These are phyloP conservation scores for Paxillus ammoniavirescens DNA, from an alignment of 768 basidiomycete genomes.

Conservation along the genomic window DNA sequence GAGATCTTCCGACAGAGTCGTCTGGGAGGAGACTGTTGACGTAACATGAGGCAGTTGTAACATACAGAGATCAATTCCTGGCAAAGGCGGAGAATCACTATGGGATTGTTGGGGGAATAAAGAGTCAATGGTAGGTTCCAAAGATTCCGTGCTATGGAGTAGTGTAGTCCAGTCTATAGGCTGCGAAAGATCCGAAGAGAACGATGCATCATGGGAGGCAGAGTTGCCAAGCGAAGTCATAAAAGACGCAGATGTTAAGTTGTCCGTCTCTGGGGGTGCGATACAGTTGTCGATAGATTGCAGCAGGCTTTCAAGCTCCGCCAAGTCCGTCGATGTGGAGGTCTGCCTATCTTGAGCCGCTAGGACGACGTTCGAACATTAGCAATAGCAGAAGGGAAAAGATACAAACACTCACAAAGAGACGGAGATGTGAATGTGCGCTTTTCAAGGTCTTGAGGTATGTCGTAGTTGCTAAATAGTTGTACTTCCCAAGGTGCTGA, in stretches of 20 bases:
- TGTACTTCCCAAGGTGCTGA: constrained; percentile 32
- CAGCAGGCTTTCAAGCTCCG: constrained; percentile 5
- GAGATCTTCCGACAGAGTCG: background rate
- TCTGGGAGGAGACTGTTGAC: background rate
- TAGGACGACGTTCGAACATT: background rate
- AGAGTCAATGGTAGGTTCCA: background rate
- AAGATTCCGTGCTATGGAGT: background rate
- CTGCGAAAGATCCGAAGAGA: background rate
- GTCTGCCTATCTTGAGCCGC: background rate
- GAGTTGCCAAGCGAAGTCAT: background rate
- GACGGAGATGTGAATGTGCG: background rate
- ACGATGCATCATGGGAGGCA: background rate
- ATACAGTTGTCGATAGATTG: constrained; percentile 4
- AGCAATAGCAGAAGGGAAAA: too few species aligned
- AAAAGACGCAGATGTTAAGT: background rate
- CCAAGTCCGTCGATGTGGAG: background rate
- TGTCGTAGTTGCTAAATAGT: constrained; percentile 27
- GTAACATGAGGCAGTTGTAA: constrained; percentile 17
- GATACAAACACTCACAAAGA: constrained; percentile 9
- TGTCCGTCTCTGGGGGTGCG: background rate
- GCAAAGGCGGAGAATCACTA: constrained; percentile 2
- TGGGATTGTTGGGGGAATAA: background rate
- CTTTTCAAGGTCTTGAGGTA: constrained; percentile 8
- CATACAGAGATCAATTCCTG: constrained; percentile 25
- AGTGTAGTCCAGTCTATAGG: constrained; percentile 17